Base-by-base conservation (phyloP, 768 basidiomycete species). In the Paxillus ammoniavirescens region DNA sequence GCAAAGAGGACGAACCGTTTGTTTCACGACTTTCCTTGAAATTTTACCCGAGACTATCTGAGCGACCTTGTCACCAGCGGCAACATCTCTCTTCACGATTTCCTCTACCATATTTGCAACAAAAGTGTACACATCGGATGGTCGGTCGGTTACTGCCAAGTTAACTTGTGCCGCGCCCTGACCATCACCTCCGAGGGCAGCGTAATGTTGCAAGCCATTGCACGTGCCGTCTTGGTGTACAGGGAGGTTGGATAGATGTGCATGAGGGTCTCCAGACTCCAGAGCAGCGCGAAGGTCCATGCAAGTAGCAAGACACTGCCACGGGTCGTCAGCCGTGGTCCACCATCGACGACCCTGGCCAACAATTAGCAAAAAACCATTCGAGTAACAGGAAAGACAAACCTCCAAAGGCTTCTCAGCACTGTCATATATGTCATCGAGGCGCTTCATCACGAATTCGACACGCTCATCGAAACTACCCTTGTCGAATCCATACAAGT, bases 191-290 rank as follows among this genome's bases (percentile, higher is more conserved):
- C 97, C 97, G 4, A 99, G 83, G 0, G 97, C 97, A 6, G 97
- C 97, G 64, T 99, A 99, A 69, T 99, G 96, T 73, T 99, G 97
- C 58, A 99, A 77, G 26, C 96, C 97, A 61, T 99, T 99, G 63
- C 97, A 99, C 0, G 97, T 98, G 3, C 97, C 96, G 60, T 99
- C 97, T 71, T 98, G 96, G 67, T 99, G 97, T 6, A 98, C 82
- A 0, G 97, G 97, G n/a, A 97, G 77, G 15, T 74, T 70, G 3
- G 86, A 92, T 62, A 77, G 71, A 70, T 74, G 87, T 17, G 70
- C 66, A 55, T 77, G 79, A 0, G 82, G 80, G 40, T 83, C 77
- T 14, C 82, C 81, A 1, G 87, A 88, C 40, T 87, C 80, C 0
- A 95, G 77, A 2, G 96, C 96, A 1, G 78, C 79, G 43, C 79